Conservation (phyloP, 768 basidiomycete genomes). For the Suillus brevipes region DNA sequence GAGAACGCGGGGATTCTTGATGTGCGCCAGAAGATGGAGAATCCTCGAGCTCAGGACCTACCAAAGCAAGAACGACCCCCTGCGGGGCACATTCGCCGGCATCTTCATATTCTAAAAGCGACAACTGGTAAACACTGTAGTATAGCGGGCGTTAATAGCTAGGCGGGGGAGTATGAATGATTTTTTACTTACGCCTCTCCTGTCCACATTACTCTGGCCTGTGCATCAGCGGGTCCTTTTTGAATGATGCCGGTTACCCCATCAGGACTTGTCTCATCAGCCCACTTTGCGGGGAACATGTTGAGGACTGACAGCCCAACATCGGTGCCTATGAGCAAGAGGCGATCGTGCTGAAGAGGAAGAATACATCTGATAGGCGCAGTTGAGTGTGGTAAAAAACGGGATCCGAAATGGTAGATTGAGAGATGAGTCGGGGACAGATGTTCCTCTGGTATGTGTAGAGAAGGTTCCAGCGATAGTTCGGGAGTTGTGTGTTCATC, state of each 20-base stretch:
- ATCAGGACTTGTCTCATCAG: constrained; percentile 37
- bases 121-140: constrained; percentile 73
- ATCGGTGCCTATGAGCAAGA: constrained; percentile 79
- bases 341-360: constrained; percentile 61
- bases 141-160: not conserved
- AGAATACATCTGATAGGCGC: constrained; percentile 74
- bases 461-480: constrained; percentile 24
- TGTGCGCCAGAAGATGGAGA: constrained; percentile 44
- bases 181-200: constrained; percentile 65
- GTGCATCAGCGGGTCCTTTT: constrained; percentile 73
- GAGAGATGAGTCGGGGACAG: constrained; percentile 64
- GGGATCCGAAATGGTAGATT: constrained; percentile 79
- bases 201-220: constrained; percentile 65
- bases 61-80: constrained; percentile 76
- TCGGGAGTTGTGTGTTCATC: constrained; percentile 11
- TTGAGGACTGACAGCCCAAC: constrained; percentile 80
- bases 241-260: constrained; percentile 42
- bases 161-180: not conserved
- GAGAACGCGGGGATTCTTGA: constrained; percentile 50
- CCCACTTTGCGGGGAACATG: constrained; percentile 76
- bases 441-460: constrained; percentile 45
- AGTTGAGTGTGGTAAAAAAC: constrained; percentile 80
- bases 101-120: constrained; percentile 63
- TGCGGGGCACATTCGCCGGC: constrained; percentile 60
- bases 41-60: constrained; percentile 60